Conservation (phyloP, 306 rosid genomes). For the Astragalus membranaceus region DNA sequence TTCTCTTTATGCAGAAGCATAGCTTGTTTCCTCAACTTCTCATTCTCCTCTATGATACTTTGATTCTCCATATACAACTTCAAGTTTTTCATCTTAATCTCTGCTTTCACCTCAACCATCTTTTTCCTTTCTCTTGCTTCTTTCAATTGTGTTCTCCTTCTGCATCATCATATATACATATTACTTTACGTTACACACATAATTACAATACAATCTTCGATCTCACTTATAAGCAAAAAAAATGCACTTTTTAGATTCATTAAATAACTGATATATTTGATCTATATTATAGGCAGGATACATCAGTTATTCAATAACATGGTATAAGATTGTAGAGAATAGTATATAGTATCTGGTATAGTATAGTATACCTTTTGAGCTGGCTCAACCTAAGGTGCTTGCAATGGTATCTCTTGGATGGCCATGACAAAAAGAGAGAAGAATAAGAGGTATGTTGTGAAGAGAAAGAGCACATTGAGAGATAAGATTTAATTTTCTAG, state of each 20-base stretch:
- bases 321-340: not conserved
- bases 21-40: slow-evolving; percentile 71
- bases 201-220: not conserved
- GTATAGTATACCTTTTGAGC: slow-evolving; percentile 45
- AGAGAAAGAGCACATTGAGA: slow-evolving; percentile 47
- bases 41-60: slow-evolving; percentile 69
- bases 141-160: slow-evolving; percentile 41
- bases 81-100: slow-evolving; percentile 76
- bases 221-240: too few relatives aligned
- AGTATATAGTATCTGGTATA: not conserved
- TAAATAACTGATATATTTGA: too few relatives aligned
- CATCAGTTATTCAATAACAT: not conserved
- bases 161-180: slow-evolving; percentile 8
- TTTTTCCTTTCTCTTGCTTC: slow-evolving; percentile 33
- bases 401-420: slow-evolving; percentile 29
- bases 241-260: too few relatives aligned
- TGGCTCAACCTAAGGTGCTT: slow-evolving; percentile 33
- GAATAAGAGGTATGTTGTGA: slow-evolving; percentile 29
- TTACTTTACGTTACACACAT: not conserved
- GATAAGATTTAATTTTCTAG: slow-evolving; percentile 1
- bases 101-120: slow-evolving; percentile 30
- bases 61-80: slow-evolving; percentile 70
- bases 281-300: too few relatives aligned
- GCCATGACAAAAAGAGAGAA: slow-evolving; percentile 13
- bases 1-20: slow-evolving; percentile 77